phyloP scores from a whole-genome alignment of 2,329 filamentous ascomycete species.

The Akanthomyces lecanii region DNA sequence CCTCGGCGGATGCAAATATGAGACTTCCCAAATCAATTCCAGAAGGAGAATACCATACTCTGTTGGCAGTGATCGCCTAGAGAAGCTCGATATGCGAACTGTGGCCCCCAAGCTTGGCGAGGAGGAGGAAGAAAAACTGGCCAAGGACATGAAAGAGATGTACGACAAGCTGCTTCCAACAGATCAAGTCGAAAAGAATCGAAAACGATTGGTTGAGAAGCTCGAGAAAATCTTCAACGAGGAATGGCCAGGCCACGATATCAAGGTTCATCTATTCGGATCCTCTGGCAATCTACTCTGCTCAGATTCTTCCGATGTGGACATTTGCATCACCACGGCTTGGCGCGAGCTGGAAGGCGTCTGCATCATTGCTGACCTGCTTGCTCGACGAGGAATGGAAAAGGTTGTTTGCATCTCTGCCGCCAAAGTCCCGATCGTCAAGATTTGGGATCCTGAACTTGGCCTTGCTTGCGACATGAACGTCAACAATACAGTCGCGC shows the following conservation, averaged over 20 bases:
- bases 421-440: conserved; percentile 96
- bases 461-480: conserved; percentile 94
- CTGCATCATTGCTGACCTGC: conserved; percentile 81
- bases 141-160: conserved; percentile 76
- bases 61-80: conserved; percentile 73
- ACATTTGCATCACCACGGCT: conserved; percentile 93
- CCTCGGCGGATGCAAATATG: conserved; percentile 72
- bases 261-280: conserved; percentile 92
- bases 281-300: conserved; percentile 94
- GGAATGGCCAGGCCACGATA: conserved; percentile 87
- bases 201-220: conserved; percentile 76
- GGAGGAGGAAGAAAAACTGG: conserved; percentile 71
- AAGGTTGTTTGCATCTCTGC: conserved; percentile 91
- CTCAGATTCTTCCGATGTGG: conserved; percentile 94
- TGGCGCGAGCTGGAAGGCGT: conserved; percentile 85
- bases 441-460: conserved; percentile 95
- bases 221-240: conserved; percentile 82
- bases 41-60: conserved; percentile 89
- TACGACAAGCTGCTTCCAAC: conserved; percentile 84
- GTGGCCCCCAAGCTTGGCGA: conserved; percentile 66
- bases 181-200: conserved; percentile 68
- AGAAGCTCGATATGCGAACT: conserved; percentile 66
- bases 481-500: conserved; percentile 90
- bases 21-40: conserved; percentile 77
- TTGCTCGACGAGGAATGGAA: conserved; percentile 89